Percentiles rank a stretch among this genome's conserved stretches.
Evolutionary conservation across 2,329 filamentous ascomycete species (phyloP).

Genomic region (Colletotrichum eleusines): DNA sequence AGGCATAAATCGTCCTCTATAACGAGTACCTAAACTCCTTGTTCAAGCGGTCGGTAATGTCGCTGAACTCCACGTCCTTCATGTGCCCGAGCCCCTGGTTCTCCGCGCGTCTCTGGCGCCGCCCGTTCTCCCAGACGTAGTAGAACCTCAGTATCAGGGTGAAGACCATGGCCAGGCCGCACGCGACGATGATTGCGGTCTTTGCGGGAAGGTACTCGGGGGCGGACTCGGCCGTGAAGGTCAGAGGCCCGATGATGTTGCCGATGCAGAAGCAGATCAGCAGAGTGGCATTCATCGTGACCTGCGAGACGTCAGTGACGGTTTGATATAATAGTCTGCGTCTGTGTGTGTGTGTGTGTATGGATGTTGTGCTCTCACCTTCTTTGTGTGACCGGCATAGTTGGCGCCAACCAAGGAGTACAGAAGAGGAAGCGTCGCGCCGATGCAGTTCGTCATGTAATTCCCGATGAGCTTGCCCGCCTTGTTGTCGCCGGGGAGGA

Average conservation of each 20-base stretch:
- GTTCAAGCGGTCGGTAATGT: constrained; percentile 74
- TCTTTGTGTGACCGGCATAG: constrained; percentile 76
- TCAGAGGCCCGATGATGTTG: constrained; percentile 75
- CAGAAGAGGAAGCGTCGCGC: constrained; percentile 73
- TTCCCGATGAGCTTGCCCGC: constrained; percentile 69
- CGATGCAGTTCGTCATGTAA: constrained; percentile 75
- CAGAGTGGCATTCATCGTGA: constrained; percentile 65
- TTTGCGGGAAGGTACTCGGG: constrained; percentile 71
- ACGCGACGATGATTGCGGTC: constrained; percentile 66
- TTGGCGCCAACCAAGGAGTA: constrained; percentile 78
- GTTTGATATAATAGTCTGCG: too few species aligned
- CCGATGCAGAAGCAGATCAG: constrained; percentile 52
- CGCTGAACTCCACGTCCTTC: constrained; percentile 67
- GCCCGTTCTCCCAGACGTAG: constrained; percentile 32
- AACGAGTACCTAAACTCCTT: constrained; percentile 66
- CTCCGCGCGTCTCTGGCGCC: constrained; percentile 56
- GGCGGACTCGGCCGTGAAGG: constrained; percentile 69
- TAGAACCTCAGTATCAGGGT: constrained; percentile 23
- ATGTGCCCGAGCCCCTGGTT: constrained; percentile 58
- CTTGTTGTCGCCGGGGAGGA: constrained; percentile 59
- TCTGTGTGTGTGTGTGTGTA: too few species aligned
- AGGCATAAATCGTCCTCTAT: not conserved
- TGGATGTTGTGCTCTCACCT: constrained; percentile 50
- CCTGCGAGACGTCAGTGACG: constrained; percentile 37
- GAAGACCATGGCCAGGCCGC: constrained; percentile 49